These are phyloP conservation scores for Chlorociboria aeruginascens DNA, from an alignment of 495 filamentous ascomycete species.

Conservation along the genomic window DNA sequence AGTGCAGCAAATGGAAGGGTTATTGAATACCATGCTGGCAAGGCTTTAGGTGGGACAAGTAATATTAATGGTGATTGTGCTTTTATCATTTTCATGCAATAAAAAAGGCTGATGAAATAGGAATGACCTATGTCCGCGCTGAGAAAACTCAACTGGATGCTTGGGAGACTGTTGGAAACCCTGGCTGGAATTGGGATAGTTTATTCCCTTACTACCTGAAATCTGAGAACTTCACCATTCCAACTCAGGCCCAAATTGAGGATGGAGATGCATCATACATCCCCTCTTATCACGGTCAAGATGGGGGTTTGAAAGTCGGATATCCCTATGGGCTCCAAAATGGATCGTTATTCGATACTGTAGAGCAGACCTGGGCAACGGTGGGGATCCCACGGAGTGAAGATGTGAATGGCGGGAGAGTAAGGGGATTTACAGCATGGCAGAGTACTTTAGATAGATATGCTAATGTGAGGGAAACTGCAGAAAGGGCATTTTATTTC, in stretches of 20 bases:
- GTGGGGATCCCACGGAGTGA: slow-evolving; percentile 27
- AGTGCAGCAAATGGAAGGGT: slow-evolving; percentile 23
- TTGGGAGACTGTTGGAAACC: slow-evolving; percentile 9
- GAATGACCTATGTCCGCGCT: neutral
- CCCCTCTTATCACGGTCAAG: slow-evolving; percentile 31
- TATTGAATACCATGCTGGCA: slow-evolving; percentile 33
- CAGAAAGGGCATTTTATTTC: slow-evolving; percentile 33
- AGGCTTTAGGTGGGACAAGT: slow-evolving; percentile 40
- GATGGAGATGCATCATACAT: slow-evolving; percentile 31
- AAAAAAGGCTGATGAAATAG: neutral
- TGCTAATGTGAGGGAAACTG: slow-evolving; percentile 21
- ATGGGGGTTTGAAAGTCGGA: slow-evolving; percentile 36
- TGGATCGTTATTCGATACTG: slow-evolving; percentile 19
- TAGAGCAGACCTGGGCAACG: slow-evolving; percentile 13
- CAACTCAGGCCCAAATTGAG: slow-evolving; percentile 26
- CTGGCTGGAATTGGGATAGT: slow-evolving; percentile 9
- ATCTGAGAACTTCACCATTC: slow-evolving; percentile 27
- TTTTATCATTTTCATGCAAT: neutral
- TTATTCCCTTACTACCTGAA: slow-evolving; percentile 14
- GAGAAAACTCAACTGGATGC: slow-evolving; percentile 20
- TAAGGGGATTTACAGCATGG: slow-evolving; percentile 22
- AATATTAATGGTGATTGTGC: slow-evolving; percentile 32
- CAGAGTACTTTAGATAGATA: slow-evolving; percentile 27
- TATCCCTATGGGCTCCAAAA: slow-evolving; percentile 27
- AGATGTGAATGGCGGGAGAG: slow-evolving; percentile 29